A percentile compares a stretch with the other conserved stretches of the same genome.
Evolutionary conservation across 768 basidiomycete species (phyloP).

Genomic region (Clavaria fumosa): DNA sequence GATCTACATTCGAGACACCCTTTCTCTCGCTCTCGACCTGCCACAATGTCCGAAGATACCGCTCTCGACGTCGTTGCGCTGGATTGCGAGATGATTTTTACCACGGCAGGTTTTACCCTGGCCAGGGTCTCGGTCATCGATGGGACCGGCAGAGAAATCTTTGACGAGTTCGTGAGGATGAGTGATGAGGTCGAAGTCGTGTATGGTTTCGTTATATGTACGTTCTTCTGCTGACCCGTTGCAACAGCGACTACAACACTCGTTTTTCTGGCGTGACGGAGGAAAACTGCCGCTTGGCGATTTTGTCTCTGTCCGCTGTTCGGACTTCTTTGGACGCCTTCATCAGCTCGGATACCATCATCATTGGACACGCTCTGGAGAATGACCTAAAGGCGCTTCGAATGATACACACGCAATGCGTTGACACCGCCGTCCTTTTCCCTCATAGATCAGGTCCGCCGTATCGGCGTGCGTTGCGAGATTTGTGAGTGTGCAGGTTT

Average conservation of each 20-base stretch:
- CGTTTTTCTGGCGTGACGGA: conserved; percentile 73
- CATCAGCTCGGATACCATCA: conserved; percentile 67
- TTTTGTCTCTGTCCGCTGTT: conserved; percentile 49
- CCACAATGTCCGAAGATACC: conserved; percentile 12
- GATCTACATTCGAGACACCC: conserved; percentile 61
- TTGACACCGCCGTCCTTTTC: conserved; percentile 82
- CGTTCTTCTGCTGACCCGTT: background rate
- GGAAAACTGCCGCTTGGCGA: conserved; percentile 42
- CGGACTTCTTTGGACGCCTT: conserved; percentile 52
- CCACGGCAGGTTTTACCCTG: conserved; percentile 82
- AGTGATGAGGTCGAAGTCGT: conserved; percentile 67
- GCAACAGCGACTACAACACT: conserved; percentile 72
- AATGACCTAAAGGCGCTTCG: conserved; percentile 89
- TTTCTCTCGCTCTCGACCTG: conserved; percentile 37
- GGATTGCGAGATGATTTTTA: conserved; percentile 96
- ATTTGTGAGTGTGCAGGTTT: conserved; percentile 38
- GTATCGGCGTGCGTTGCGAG: conserved; percentile 64
- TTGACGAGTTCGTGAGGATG: conserved; percentile 75
- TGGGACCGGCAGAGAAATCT: conserved; percentile 51
- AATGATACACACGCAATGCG: conserved; percentile 67
- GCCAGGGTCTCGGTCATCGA: conserved; percentile 87
- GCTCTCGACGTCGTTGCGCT: conserved; percentile 70
- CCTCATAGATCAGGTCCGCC: conserved; percentile 64
- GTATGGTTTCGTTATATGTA: conserved; percentile 25
- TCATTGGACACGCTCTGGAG: conserved; percentile 85